Base-by-base conservation (phyloP, 73 alveolate genomes). In the Paramecium pentaurelia region DNA sequence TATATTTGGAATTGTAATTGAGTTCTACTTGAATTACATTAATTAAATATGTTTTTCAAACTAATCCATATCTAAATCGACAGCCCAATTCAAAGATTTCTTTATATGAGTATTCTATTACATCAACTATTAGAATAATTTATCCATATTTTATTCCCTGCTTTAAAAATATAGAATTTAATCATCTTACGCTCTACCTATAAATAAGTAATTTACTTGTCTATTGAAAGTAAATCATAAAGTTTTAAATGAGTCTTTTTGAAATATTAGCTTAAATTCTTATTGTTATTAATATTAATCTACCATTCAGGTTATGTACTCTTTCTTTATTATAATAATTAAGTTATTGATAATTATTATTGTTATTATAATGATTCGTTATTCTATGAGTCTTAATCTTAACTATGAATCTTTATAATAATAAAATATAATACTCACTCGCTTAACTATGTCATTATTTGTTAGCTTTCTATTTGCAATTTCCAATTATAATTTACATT, bases 61-160 rank as follows among this genome's bases (percentile, higher is more conserved):
- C 3, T 73, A 20, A 37, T 38, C 37, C 16, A 73, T 36, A 37
- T 73, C 87, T 11, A 73, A 22, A 38, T 73, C 38, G 16, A 22
- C 14, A 16, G 87, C 87, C 87, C 87, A 73, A 73, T 38, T 73
- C 18, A 73, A 37, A 30, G 87, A 73, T 73, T 73, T 73, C 60
- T 73, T 73, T 12, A 73, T 73, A 44, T 73, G 58, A 20, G 37
- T 44, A 73, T 73, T 73, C 87, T 73, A 38, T 32, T 32, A 36
- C 87, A 73, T 73, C 36, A 73, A 73, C 40, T 73, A 73, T 34
- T 34, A 34, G 22, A 12, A 73, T 73, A 73, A 40, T 38, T 38
- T 73, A 37, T 73, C 87, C 60, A 37, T 37, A 40, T 73, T 73
- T 40, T 73, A 38, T 73, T 73, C 87, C 36, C 87, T 73, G 32